phyloP scores from a whole-genome alignment of 345 rosid genomes.

The Murraya paniculata region DNA sequence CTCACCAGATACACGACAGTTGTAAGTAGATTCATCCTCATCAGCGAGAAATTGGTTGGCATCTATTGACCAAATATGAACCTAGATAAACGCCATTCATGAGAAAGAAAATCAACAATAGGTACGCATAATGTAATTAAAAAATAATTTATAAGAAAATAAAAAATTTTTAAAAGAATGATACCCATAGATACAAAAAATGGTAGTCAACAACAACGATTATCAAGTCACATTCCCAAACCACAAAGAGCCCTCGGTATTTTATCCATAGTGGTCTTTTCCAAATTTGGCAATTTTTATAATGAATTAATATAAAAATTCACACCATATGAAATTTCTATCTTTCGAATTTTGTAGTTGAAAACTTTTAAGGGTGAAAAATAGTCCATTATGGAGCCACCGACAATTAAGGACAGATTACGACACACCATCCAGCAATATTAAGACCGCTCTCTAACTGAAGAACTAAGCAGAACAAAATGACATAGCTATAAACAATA shows the following conservation, averaged over 20 bases:
- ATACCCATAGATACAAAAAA: background rate
- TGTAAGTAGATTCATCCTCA: conserved; percentile 87
- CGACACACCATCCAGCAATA: background rate
- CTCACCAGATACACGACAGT: conserved; percentile 90
- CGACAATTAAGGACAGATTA: background rate
- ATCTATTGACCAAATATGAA: conserved; percentile 80
- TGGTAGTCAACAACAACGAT: background rate
- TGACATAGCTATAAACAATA: no score
- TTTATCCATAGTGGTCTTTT: background rate
- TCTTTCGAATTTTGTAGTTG: background rate
- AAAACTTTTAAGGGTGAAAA: background rate
- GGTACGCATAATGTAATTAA: background rate
- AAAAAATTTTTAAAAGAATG: background rate
- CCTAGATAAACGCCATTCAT: conserved; percentile 36
- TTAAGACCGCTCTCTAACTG: background rate
- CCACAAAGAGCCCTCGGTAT: background rate
- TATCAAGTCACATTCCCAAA: background rate
- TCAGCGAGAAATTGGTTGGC: conserved; percentile 87
- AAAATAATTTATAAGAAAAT: background rate
- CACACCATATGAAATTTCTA: background rate
- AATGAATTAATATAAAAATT: background rate
- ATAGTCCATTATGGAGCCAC: background rate
- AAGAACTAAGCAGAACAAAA: background rate
- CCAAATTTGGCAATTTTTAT: background rate
- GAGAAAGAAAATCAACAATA: conserved; percentile 10